Base-by-base conservation (phyloP, 2,329 filamentous ascomycete species). In the Lachnellula hyalina region DNA sequence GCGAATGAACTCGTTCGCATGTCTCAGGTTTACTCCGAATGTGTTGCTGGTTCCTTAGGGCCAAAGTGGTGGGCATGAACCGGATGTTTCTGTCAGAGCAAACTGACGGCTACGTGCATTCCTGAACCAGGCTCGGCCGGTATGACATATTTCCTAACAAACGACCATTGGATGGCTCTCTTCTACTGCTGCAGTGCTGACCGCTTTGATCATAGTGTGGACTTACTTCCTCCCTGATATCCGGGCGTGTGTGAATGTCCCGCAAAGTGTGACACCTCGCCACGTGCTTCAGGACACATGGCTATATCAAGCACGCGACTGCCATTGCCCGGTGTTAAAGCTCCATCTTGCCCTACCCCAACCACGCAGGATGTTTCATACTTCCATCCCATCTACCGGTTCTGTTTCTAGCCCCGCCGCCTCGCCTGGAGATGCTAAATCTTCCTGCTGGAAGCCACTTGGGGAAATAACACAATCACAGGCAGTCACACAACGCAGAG, bases 1-100 rank as follows among this genome's bases (percentile, higher is more conserved):
- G 45, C 53, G 53, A 62, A 59, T 62, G 58, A 63, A 62, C 61
- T 23, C 45, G 63, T 65, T 63, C 61, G 56, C 49, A 51, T 55
- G 48, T 50, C 55, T 60, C 55, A 56, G 34, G 46, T 44, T 57
- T 50, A 47, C 46, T 49, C 47, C 41, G 54, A 50, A 44, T 47
- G 51, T 57, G 50, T 49, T 40, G 48, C 48, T 47, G 32, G 52
- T 60, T 56, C 51, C 32, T 61, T 28, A 51, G 38, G 12, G 19
- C 9, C 49, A 45, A 44, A 32, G 49, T 48, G 35, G n/a, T 53
- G 47, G 49, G 46, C 23, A 54, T 54, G 49, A 51, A 52, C 53
- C 49, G 51, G 47, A 55, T 36, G 42, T 42, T 55, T 52, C 49
- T 62, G 62, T 52, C 59, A 52, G 49, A 55, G 55, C 56, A 60